Percentiles rank a stretch among this genome's conserved stretches.
phyloP scores from a whole-genome alignment of 352 stramenopile genomes.

The Aphanomyces astaci region DNA sequence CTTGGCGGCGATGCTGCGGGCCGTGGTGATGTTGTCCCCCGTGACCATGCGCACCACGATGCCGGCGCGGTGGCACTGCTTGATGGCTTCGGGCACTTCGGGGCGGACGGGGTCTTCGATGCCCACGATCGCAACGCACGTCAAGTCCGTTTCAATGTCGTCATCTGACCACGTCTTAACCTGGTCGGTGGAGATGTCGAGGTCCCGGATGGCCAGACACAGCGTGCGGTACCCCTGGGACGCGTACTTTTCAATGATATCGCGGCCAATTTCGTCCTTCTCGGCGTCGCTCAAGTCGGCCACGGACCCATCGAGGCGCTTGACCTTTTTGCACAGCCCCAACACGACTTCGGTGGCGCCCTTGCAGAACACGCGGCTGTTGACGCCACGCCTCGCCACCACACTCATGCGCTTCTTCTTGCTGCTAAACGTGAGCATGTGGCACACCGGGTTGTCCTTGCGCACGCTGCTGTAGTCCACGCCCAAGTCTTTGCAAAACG shows the following conservation, averaged over 20 bases:
- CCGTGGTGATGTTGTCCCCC: conserved; percentile 96
- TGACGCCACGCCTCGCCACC: conserved; percentile 39
- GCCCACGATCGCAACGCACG: conserved; percentile 83
- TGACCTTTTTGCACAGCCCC: conserved; percentile 57
- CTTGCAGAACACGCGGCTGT: conserved; percentile 69
- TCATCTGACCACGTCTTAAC: conserved; percentile 65
- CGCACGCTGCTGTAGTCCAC: conserved; percentile 53
- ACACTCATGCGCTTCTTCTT: conserved; percentile 81
- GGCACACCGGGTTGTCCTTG: conserved; percentile 41
- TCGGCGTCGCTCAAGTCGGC: conserved; percentile 39
- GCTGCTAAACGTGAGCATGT: conserved; percentile 80
- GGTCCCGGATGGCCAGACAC: conserved; percentile 78
- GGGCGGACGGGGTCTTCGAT: conserved; percentile 91
- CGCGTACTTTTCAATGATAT: conserved; percentile 72
- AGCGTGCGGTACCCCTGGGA: conserved; percentile 77
- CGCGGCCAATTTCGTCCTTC: conserved; percentile 53
- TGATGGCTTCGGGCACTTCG: conserved; percentile 91
- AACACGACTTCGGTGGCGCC: conserved; percentile 68
- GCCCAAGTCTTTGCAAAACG: conserved; percentile 61
- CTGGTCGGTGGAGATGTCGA: conserved; percentile 49
- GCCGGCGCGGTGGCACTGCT: conserved; percentile 88
- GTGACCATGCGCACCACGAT: conserved; percentile 99
- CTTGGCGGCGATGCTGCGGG: conserved; percentile 62
- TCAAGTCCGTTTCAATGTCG: conserved; percentile 82
- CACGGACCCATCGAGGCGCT: conserved; percentile 53